phyloP scores from a whole-genome alignment of 2,329 filamentous ascomycete genomes.

The Fusarium torulosum region DNA sequence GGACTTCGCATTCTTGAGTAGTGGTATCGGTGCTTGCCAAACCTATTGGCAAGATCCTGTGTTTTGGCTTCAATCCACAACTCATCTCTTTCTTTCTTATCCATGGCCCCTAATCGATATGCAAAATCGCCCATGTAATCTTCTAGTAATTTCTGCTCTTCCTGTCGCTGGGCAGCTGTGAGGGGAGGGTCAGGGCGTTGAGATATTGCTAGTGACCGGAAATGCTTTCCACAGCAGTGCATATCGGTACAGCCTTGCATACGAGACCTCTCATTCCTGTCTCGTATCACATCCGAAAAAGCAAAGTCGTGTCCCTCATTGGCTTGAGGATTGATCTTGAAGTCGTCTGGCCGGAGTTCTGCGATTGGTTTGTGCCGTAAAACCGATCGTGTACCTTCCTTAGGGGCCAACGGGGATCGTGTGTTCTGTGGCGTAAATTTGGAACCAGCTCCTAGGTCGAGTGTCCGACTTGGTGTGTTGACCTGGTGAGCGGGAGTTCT shows the following conservation, averaged over 20 bases:
- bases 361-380: slow-evolving; percentile 70
- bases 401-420: slow-evolving; percentile 32
- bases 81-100: slow-evolving; percentile 70
- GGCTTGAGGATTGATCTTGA: slow-evolving; percentile 81
- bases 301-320: slow-evolving; percentile 80
- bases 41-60: slow-evolving; percentile 77
- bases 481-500: slow-evolving; percentile 27
- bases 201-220: slow-evolving; percentile 73
- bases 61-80: slow-evolving; percentile 82
- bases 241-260: slow-evolving; percentile 80
- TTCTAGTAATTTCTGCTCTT: slow-evolving; percentile 66
- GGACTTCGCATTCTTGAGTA: slow-evolving; percentile 80
- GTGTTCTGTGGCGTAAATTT: slow-evolving; percentile 26
- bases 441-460: slow-evolving; percentile 13
- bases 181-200: slow-evolving; percentile 59
- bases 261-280: slow-evolving; percentile 75
- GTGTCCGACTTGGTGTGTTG: slow-evolving; percentile 12
- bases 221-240: slow-evolving; percentile 81
- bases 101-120: slow-evolving; percentile 70
- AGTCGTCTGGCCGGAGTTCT: slow-evolving; percentile 75
- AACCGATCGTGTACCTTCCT: slow-evolving; percentile 49
- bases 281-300: slow-evolving; percentile 80
- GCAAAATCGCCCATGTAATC: slow-evolving; percentile 69
- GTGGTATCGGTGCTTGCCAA: slow-evolving; percentile 81
- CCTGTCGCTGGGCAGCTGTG: slow-evolving; percentile 52